phyloP scores from a whole-genome alignment of 768 basidiomycete species.

The Suillus paluster region DNA sequence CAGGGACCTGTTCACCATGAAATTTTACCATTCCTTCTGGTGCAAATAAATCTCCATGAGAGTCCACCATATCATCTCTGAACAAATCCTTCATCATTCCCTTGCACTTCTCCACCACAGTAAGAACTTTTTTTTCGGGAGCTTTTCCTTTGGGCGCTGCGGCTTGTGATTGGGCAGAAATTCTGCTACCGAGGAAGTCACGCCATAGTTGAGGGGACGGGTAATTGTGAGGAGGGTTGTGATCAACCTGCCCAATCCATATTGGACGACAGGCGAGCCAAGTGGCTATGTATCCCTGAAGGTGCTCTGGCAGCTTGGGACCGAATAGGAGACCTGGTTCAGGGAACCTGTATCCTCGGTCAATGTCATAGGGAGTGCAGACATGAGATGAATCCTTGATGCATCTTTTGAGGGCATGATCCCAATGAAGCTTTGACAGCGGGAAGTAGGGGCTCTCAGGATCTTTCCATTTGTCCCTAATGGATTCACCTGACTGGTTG shows the following conservation, averaged over 20 bases:
- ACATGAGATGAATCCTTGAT: conserved; percentile 1
- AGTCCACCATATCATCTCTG: not conserved
- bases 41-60: not conserved
- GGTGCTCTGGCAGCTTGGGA: not conserved
- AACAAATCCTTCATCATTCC: not conserved
- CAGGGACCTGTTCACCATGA: not conserved
- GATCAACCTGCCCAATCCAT: not conserved
- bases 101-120: not conserved
- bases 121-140: not conserved
- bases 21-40: not conserved
- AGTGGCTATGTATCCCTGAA: not conserved
- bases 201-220: not conserved
- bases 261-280: not conserved
- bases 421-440: not conserved
- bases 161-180: too few species aligned
- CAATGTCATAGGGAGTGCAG: not conserved
- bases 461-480: conserved; percentile 4
- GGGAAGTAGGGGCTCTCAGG: not conserved
- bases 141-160: too few species aligned
- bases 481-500: too few species aligned
- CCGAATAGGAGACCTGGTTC: conserved; percentile 2
- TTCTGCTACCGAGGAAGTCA: not conserved
- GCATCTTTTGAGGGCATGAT: not conserved
- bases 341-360: conserved; percentile 12
- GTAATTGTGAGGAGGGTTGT: not conserved